These are phyloP conservation scores for Yamadazyma dendronema DNA, from an alignment of 1,139 yeast species.

Conservation along the genomic window DNA sequence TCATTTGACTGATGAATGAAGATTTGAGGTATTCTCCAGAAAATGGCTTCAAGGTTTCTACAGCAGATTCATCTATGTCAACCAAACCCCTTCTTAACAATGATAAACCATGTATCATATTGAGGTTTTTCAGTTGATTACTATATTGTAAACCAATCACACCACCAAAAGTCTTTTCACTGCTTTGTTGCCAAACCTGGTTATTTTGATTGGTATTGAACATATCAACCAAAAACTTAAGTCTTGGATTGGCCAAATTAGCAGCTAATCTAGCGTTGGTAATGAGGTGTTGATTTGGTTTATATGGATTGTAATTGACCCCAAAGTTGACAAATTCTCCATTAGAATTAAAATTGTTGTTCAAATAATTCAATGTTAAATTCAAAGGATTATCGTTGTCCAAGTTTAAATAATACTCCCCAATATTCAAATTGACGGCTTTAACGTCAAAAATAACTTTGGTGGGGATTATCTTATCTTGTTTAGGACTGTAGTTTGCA, in stretches of 20 bases:
- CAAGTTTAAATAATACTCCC: constrained; percentile 35
- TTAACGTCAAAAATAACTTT: constrained; percentile 38
- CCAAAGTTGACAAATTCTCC: constrained; percentile 43
- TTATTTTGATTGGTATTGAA: constrained; percentile 39
- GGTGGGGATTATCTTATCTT: constrained; percentile 38
- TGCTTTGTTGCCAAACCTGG: constrained; percentile 38
- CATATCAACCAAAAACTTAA: constrained; percentile 37
- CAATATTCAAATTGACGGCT: constrained; percentile 33
- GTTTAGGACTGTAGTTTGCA: constrained; percentile 24
- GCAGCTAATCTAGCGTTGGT: constrained; percentile 35
- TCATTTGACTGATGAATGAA: constrained; percentile 28
- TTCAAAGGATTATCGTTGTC: constrained; percentile 42
- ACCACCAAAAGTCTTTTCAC: constrained; percentile 38
- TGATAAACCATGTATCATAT: constrained; percentile 38
- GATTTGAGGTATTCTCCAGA: constrained; percentile 38
- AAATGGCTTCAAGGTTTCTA: constrained; percentile 29
- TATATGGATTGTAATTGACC: constrained; percentile 46
- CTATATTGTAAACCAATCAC: constrained; percentile 42
- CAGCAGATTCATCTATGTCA: constrained; percentile 43
- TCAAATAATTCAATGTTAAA: constrained; percentile 38
- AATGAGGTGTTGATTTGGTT: constrained; percentile 42
- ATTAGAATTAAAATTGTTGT: constrained; percentile 44
- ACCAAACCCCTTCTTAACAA: constrained; percentile 41
- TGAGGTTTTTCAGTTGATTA: constrained; percentile 16
- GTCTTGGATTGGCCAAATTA: constrained; percentile 40